Base-by-base conservation (phyloP, 805 yeast species). In the Zygosaccharomyces lentus region DNA sequence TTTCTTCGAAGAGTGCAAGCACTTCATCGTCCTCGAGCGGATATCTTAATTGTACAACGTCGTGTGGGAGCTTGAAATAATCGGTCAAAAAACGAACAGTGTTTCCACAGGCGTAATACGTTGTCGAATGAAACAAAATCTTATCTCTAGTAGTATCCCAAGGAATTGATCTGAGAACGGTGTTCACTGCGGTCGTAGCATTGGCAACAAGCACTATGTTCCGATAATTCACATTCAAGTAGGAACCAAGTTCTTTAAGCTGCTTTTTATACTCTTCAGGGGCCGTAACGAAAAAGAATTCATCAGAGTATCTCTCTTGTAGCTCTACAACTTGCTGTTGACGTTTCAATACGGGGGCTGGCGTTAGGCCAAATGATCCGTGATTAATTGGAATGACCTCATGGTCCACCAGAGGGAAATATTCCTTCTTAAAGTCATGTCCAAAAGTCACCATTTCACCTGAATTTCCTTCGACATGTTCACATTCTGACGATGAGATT, bases 331-430 rank as follows among this genome's bases (percentile, higher is more conserved):
- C 55, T 39, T 62, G 52, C 27, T 62, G 48, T 49, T 65, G 73
- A 10, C 62, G 65, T 1, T 73, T 72, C 19, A 69, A 52, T 1
- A 82, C 78, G 4, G 71, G 65, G 7, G 58, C 65, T 0, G 88
- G 84, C 2, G 75, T 68, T 1, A 74, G 65, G 1, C 88, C 89
- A 56, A 63, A 83, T 1, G 85, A 75, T 6, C 88, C 88, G 57
- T 82, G 82, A 61, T 83, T 83, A 37, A 81, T 73, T 12, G 77
- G 76, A 3, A 61, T 59, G 7, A 70, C 68, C 2, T 61, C 69
- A 1, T 67, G 54, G 26, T 65, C 74, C 9, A 79, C 66, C 12
- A 60, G 53, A 1, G 68, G 55, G 58, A 78, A 83, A 57, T 77
- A 68, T 46, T 72, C 62, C n/a, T 68, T 58, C 46, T 74, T 71